A percentile compares a stretch with the other conserved stretches of the same genome.
Conservation (phyloP, 495 filamentous ascomycete species). For the Podospora conica region DNA sequence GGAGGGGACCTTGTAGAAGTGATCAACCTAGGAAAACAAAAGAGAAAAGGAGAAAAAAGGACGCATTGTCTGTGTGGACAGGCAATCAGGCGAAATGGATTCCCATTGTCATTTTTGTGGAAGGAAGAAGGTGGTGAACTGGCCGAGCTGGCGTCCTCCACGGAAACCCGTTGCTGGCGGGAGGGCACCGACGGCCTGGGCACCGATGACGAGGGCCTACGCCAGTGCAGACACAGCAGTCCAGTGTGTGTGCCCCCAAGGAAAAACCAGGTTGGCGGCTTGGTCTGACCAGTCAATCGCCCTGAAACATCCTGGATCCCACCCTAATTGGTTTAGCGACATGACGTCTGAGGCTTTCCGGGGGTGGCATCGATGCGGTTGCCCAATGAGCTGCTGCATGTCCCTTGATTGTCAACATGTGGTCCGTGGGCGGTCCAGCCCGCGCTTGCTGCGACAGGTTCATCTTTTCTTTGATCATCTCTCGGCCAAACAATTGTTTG, state of each 20-base stretch:
- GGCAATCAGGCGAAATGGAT: not conserved
- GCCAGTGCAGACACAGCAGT: not conserved
- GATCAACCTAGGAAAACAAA: not conserved
- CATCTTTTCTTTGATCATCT: slow-evolving; percentile 5
- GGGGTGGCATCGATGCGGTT: not conserved
- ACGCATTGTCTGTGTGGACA: not conserved
- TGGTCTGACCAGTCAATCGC: not conserved
- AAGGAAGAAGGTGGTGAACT: not conserved
- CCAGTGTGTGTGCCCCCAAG: not conserved
- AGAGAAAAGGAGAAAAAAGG: not conserved
- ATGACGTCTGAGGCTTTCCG: slow-evolving; percentile 26
- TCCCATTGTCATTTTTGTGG: not conserved
- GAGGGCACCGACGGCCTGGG: too few species aligned
- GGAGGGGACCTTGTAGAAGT: not conserved
- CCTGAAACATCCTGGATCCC: not conserved
- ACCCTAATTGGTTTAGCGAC: slow-evolving; percentile 9
- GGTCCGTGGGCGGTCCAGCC: not conserved
- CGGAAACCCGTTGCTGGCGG: not conserved
- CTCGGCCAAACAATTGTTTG: slow-evolving; percentile 1
- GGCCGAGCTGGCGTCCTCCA: not conserved
- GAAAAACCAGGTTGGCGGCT: not conserved
- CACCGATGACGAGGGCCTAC: not conserved
- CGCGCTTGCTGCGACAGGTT: slow-evolving; percentile 11
- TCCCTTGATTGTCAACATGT: not conserved
- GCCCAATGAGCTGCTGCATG: slow-evolving; percentile 4